Evolutionary conservation across 768 basidiomycete species (phyloP), one percentile per base, ranked within the genome.

Genomic region (Leucocoprinus birnbaumii): DNA sequence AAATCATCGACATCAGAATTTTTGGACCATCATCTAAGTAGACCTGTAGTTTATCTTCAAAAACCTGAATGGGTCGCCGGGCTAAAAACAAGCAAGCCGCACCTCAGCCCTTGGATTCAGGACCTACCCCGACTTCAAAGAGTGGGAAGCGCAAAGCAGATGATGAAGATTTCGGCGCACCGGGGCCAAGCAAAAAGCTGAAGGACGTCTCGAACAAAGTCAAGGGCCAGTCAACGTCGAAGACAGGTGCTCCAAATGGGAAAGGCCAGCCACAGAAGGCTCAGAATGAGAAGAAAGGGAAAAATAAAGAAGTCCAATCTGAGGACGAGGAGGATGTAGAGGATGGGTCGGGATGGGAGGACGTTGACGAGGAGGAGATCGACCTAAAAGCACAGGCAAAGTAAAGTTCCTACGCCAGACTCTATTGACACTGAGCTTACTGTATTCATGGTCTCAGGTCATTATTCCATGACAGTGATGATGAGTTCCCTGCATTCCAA

Each of bases 31-130:
- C 21, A 31, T 5, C 31, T 5, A 5, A 31, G 31, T 31, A 31
- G 31, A 31, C 6, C n/a, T 31, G 11, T 22, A 35, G 16, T 35
- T 44, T 55, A 49, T 48, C 48, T 21, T 26, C 27, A 18, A 49
- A 21, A 53, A 34, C n/a, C 46, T 24, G n/a, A 27, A 94, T 94
- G 92, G 92, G 92, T 58, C 82, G 91, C 65, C 83, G 90, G 59
- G 81, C 90, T 61, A 91, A 89, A 69, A 85, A 88, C 71, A 94
- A 94, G 73, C 92, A 94, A 68, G 79, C 73, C 1, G 75, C 84
- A 10, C 91, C 91, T 0, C 75, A 75, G 55, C 79, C 89, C 26
- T 62, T 89, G 25, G 76, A 83, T 13, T 61, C 63, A 0, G 73
- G 73, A 16, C 59, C 62, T 5, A 63, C 66, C n/a, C 65, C 70